Base-by-base conservation (phyloP, 768 basidiomycete genomes). In the Leccinum rimulosum region DNA sequence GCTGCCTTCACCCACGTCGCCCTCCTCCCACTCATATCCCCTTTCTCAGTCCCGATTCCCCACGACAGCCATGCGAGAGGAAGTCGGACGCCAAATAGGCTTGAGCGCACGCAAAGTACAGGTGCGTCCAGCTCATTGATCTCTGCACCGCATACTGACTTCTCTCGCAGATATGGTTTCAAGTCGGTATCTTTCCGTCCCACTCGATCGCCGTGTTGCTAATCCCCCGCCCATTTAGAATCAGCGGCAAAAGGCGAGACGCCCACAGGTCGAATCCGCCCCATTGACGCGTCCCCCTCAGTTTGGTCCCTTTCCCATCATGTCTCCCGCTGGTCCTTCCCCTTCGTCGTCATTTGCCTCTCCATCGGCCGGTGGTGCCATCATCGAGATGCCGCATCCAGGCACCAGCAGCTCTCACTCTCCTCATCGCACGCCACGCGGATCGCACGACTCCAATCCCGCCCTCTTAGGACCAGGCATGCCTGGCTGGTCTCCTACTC, bases 61-160 rank as follows among this genome's bases (percentile, higher is more conserved):
- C 4, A 89, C 91, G 3, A 93, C 92, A 3, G 86, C 89, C 10
- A 85, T 89, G 83, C 84, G 92, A 52, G 93, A 94, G 74, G 89
- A 93, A 63, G 91, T 94, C 28, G 92, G 93, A 8, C 84, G 88
- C 25, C 80, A 88, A 36, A 94, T 94, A 64, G 92, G 91, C n/a
- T 75, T 95, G 68, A 93, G 91, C 70, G 91, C 91, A 50, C 83
- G 92, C 43, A 92, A 94, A 77, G 92, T 95, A 3, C 92, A 95
- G 84, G 91, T 89, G 66, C 69, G 87, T 80, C 6, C 14, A 25
- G 38, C 59, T 50, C 36, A 48, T 27, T 7, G 58, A 54, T 55
- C 45, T 43, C 55, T 55, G 50, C 62, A 7, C 48, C 35, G 33
- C 27, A 60, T 60, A 58, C 54, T 68, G 47, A 62, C 47, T 30